These are phyloP conservation scores for Ceratocystis ficicola DNA, from an alignment of 2,329 filamentous ascomycete species.

Conservation along the genomic window DNA sequence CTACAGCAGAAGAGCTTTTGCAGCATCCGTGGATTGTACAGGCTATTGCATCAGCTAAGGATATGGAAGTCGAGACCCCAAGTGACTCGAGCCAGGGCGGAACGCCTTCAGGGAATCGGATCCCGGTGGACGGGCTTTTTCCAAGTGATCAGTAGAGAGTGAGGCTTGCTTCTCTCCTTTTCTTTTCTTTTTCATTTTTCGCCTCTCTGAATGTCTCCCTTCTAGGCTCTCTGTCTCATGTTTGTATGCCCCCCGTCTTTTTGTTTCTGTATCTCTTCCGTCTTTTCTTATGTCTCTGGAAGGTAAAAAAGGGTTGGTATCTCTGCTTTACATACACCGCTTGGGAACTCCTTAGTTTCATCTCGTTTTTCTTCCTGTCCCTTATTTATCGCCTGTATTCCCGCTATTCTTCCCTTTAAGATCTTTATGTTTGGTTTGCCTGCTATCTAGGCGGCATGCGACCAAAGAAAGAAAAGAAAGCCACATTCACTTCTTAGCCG, in stretches of 20 bases:
- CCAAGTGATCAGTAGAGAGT: background rate
- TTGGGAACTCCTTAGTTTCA: no score
- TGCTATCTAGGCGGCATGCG: background rate
- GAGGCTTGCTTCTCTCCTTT: background rate
- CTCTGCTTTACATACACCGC: background rate
- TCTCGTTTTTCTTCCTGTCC: no score
- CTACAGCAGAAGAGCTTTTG: slow-evolving; percentile 74
- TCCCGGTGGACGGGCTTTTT: slow-evolving; percentile 12
- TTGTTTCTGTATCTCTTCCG: background rate
- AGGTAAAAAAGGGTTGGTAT: background rate
- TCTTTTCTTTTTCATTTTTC: background rate
- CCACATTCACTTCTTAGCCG: background rate
- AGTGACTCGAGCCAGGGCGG: slow-evolving; percentile 38
- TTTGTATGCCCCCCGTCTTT: background rate
- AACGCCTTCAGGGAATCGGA: slow-evolving; percentile 14
- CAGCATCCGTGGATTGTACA: slow-evolving; percentile 83
- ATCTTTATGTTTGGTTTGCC: no score
- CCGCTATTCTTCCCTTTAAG: no score
- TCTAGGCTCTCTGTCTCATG: no score
- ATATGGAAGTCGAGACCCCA: slow-evolving; percentile 52
- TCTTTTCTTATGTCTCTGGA: background rate
- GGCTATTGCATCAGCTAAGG: slow-evolving; percentile 44
- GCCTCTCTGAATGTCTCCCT: background rate
- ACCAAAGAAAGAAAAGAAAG: background rate
- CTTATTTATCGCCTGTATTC: no score